phyloP scores from a whole-genome alignment of 2,329 filamentous ascomycete species.

The Dactylellina sp. region DNA sequence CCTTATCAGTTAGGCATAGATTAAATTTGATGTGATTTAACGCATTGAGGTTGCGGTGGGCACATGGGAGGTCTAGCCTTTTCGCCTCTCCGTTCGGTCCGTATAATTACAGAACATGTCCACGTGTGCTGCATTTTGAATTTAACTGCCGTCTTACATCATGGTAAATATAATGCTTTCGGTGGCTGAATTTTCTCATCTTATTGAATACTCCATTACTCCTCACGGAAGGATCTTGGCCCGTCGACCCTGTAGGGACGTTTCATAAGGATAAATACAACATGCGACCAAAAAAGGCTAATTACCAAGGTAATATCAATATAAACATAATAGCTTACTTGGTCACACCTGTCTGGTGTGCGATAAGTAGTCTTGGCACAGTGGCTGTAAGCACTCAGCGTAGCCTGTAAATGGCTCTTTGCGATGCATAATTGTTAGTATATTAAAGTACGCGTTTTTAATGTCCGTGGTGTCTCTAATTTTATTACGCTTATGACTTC shows the following conservation, averaged over 20 bases:
- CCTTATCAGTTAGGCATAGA: too few species aligned
- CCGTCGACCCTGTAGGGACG: constrained; percentile 8
- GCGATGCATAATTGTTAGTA: constrained; percentile 8
- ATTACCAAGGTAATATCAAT: constrained; percentile 7
- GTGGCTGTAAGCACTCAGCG: not conserved
- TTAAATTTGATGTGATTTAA: constrained; percentile 8
- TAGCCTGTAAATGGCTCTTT: constrained; percentile 14
- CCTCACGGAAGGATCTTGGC: constrained; percentile 10
- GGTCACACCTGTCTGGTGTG: constrained; percentile 1
- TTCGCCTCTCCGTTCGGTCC: constrained; percentile 1
- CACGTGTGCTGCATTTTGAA: too few species aligned
- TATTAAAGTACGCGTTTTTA: constrained; percentile 5
- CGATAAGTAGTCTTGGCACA: constrained; percentile 1
- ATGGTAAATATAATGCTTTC: not conserved
- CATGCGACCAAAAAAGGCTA: not conserved
- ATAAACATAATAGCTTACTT: constrained; percentile 8
- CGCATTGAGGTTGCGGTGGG: constrained; percentile 4
- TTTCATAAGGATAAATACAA: constrained; percentile 10
- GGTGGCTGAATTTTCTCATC: constrained; percentile 12
- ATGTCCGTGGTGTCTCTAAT: constrained; percentile 4
- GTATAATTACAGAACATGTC: too few species aligned
- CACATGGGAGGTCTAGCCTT: constrained; percentile 6
- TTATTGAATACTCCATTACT: constrained; percentile 6
- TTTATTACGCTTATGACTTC: constrained; percentile 7
- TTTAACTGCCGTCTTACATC: not conserved